Conservation (phyloP, 495 filamentous ascomycete genomes). For the Hyaloscypha finlandica region DNA sequence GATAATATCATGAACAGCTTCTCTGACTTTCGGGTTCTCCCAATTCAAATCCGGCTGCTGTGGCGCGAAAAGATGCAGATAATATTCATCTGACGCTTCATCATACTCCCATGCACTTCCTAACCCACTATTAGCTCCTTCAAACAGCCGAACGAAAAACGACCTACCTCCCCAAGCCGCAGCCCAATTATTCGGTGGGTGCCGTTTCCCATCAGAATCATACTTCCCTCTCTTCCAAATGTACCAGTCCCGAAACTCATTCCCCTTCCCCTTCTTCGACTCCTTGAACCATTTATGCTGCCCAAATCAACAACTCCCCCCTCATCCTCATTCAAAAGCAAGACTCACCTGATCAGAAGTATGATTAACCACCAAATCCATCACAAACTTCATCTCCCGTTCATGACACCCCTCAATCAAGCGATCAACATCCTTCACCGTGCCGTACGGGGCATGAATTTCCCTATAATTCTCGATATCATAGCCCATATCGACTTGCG, state of each 20-base stretch:
- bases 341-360: conserved; percentile 60
- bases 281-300: conserved; percentile 75
- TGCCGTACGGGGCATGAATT: conserved; percentile 62
- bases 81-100: conserved; percentile 64
- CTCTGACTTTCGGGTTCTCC: conserved; percentile 62
- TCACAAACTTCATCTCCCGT: conserved; percentile 68
- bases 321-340: too few species aligned
- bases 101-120: conserved; percentile 70
- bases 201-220: conserved; percentile 57
- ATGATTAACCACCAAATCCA: conserved; percentile 79
- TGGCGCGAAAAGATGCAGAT: conserved; percentile 64
- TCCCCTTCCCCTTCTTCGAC: conserved; percentile 60
- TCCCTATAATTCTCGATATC: conserved; percentile 69
- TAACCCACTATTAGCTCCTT: background rate
- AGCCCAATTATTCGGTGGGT: conserved; percentile 74
- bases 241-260: conserved; percentile 70
- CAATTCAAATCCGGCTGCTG: conserved; percentile 77
- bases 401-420: conserved; percentile 55
- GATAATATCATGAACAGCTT: conserved; percentile 67
- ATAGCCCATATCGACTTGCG: conserved; percentile 67
- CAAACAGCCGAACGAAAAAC: conserved; percentile 26
- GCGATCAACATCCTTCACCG: conserved; percentile 64
- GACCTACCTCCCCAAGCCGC: conserved; percentile 42
- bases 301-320: background rate
- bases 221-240: conserved; percentile 67